These are phyloP conservation scores for Penicillium sp. DNA, from an alignment of 2,329 filamentous ascomycete genomes.

Conservation along the genomic window DNA sequence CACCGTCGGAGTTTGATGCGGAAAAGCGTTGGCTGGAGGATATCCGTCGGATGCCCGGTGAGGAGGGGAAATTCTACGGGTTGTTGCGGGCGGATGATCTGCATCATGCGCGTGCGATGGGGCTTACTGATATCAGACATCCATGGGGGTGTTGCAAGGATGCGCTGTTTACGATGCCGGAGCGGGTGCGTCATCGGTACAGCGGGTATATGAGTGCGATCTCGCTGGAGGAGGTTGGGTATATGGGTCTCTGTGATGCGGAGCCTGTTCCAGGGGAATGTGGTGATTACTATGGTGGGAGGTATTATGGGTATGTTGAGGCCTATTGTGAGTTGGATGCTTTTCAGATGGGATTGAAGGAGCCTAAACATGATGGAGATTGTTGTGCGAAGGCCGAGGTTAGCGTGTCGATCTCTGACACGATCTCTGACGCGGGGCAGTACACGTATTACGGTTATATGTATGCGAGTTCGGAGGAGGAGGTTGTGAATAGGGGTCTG, in stretches of 20 bases:
- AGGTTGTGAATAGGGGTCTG: not conserved
- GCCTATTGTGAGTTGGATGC: not conserved
- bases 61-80: not conserved
- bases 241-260: not conserved
- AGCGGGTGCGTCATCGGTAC: not conserved
- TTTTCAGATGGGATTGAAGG: not conserved
- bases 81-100: not conserved
- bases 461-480: not conserved
- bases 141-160: constrained; percentile 3
- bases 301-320: not conserved
- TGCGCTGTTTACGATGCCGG: not conserved
- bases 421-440: not conserved
- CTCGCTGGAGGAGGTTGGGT: not conserved
- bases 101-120: not conserved
- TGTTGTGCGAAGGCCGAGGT: not conserved
- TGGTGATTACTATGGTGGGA: constrained; percentile 3
- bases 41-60: not conserved
- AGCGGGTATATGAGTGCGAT: not conserved
- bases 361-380: not conserved
- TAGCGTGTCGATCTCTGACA: not conserved
- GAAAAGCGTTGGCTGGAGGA: not conserved
- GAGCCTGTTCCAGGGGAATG: not conserved
- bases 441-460: constrained; percentile 6
- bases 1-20: not conserved
- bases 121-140: not conserved